Conservation (phyloP, 495 filamentous ascomycete genomes). For the Pyrenula massariospora region DNA sequence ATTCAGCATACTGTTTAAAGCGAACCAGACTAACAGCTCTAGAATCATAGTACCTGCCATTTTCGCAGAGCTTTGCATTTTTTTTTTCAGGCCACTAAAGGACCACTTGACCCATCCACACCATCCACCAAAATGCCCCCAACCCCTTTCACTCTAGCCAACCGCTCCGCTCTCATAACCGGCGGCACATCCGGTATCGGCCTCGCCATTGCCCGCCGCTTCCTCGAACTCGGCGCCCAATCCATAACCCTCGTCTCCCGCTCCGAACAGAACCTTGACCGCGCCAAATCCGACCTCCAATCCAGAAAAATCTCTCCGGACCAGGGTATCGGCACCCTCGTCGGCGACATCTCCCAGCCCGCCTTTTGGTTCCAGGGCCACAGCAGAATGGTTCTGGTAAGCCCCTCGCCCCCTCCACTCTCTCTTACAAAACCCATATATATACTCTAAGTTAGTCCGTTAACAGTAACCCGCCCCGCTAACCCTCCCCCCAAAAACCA, state of each 20-base stretch:
- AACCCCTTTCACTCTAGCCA: constrained; percentile 18
- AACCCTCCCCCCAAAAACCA: background rate
- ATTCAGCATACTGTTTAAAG: too few relatives aligned
- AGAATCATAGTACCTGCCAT: too few relatives aligned
- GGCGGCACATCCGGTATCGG: constrained; percentile 56
- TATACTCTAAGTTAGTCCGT: too few relatives aligned
- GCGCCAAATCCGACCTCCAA: constrained; percentile 10
- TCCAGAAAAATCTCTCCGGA: background rate
- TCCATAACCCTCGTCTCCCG: constrained; percentile 45
- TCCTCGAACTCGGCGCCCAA: constrained; percentile 49
- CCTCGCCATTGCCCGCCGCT: constrained; percentile 52
- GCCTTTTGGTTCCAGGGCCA: background rate
- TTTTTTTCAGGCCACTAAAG: too few relatives aligned
- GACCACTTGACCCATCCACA: too few relatives aligned
- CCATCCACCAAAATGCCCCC: too few relatives aligned
- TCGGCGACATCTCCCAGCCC: background rate
- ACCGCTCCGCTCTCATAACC: constrained; percentile 45
- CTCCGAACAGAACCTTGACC: constrained; percentile 22
- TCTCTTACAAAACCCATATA: too few relatives aligned
- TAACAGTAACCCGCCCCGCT: too few relatives aligned
- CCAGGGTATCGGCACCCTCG: background rate
- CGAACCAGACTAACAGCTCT: too few relatives aligned
- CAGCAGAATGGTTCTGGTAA: background rate
- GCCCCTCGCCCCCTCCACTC: background rate
- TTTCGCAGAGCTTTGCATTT: too few relatives aligned